Base-by-base conservation (phyloP, 257 asterid genomes). In the Solanum phureja region DNA sequence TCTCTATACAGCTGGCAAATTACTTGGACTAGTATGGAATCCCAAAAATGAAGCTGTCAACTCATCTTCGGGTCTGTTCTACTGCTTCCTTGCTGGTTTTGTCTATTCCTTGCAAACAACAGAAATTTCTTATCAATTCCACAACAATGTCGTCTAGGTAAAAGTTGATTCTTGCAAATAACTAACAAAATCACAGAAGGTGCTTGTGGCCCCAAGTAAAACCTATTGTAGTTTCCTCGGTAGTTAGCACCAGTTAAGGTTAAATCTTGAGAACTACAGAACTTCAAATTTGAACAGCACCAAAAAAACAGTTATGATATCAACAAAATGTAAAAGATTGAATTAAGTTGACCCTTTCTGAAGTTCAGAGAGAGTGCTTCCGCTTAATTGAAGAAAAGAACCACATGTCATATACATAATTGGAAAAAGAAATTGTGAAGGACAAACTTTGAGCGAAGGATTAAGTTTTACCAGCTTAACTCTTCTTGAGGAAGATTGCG, bases 401-500 rank as follows among this genome's bases (percentile, higher is more conserved):
- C 44, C 44, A 40, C 44, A 40, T 40, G 44, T 40, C 44, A 40
- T 40, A 77, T 24, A 10, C 29, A 46, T 81, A 16, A 29, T 27
- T 29, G 24, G 40, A 46, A 46, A 18, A 62, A 62, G 9, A 62
- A 29, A 46, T 19, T 29, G 29, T 34, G 29, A 81, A 81, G 85
- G 29, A 29, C 8, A 34, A 62, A 73, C 75, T 64, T 60, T 8
- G 75, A 72, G 75, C 56, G 52, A 66, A 64, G 40, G 52, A 73
- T 42, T 84, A 69, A 33, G 37, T 75, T 90, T 88, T 92, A 97
- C 99, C 98, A 95, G 95, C 87, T 92, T 74, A 66, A n/a, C 82
- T 86, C 92, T 89, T 92, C 96, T 87, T 62, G 94, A 62, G 98
- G 94, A 73, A 97, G 95, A 89, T 87, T 89, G 81, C 94, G 98